A percentile compares a stretch with the other conserved stretches of the same genome.
phyloP scores from a whole-genome alignment of 2,329 filamentous ascomycete genomes.

The Fusarium tuaranense region DNA sequence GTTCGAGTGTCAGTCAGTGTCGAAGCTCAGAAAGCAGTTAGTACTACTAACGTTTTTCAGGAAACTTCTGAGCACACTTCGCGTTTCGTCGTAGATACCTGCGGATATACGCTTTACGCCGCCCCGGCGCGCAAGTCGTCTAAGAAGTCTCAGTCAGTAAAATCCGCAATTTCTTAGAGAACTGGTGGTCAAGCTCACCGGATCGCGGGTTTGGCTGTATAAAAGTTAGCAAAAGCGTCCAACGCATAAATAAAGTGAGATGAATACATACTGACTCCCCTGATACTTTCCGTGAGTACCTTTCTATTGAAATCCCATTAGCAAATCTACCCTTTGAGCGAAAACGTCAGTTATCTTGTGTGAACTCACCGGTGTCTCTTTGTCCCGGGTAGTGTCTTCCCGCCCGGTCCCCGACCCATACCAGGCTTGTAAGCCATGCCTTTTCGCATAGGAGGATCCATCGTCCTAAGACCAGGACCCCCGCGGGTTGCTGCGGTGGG shows the following conservation, averaged over 20 bases:
- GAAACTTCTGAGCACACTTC: conserved; percentile 62
- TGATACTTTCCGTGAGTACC: conserved; percentile 59
- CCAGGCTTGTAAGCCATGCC: neutral
- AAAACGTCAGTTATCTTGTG: neutral
- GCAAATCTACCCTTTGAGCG: neutral
- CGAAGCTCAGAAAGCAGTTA: neutral
- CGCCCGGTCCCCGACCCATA: neutral
- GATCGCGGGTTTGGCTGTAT: conserved; percentile 65
- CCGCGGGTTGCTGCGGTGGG: conserved; percentile 45
- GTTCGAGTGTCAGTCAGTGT: conserved; percentile 24
- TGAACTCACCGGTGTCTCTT: conserved; percentile 42
- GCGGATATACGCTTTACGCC: conserved; percentile 80
- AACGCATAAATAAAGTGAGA: neutral
- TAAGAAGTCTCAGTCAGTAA: conserved; percentile 44
- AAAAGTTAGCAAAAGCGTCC: conserved; percentile 6
- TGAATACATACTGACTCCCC: conserved; percentile 61
- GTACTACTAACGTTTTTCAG: conserved; percentile 58
- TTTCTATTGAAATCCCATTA: conserved; percentile 54
- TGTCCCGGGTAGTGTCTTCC: conserved; percentile 39
- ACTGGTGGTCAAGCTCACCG: conserved; percentile 52
- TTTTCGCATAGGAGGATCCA: neutral
- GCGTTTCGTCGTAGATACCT: conserved; percentile 71
- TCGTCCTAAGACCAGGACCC: conserved; percentile 41
- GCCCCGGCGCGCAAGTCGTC: conserved; percentile 79
- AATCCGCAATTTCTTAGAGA: neutral